Evolutionary conservation across 1,139 yeast species (phyloP), one percentile per base, ranked within the genome.

Genomic region (Yamadazyma dendronema): DNA sequence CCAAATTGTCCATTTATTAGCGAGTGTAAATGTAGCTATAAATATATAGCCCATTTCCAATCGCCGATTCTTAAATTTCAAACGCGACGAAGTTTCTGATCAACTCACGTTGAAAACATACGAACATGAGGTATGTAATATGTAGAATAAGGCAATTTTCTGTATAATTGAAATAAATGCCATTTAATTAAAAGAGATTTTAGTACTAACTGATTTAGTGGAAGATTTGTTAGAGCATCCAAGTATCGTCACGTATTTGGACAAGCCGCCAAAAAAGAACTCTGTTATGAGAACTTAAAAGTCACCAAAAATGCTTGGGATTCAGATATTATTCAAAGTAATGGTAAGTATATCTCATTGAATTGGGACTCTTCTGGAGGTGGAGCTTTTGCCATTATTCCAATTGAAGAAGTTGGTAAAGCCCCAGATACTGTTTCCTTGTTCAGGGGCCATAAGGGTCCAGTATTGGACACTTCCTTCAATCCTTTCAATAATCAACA

Each of bases 281-380:
- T 83, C 44, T 83, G 88, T 58, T 90, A 86, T 58, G 97, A 92
- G 55, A 92, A 92, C 62, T 71, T 92, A 49, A 81, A 78, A 52
- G 77, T 83, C 39, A 86, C 95, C 50, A 81, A 86, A 58, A 90
- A 89, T 53, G 98, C 97, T 1, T 92, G 96, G 88, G 98, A 92
- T 59, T 87, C 96, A 34, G 90, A 90, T 59, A 73, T 92, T 48
- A 76, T 90, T 49, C 81, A 86, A 36, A 43, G 61, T 46, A 92
- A 92, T 58, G 94, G 96, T 24, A 83, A 84, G 60, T 92, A 79
- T 55, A 65, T 92, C 28, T 75, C 96, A 0, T 85, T 88, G 44
- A 89, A 88, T 60, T 89, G 96, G 96, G 89, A 87, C 44, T 74
- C 97, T 15, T 84, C 95, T 6, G 97, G 97, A 31, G 97, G 97